Conservation (phyloP, 768 basidiomycete genomes). For the Mrakia gelida region DNA sequence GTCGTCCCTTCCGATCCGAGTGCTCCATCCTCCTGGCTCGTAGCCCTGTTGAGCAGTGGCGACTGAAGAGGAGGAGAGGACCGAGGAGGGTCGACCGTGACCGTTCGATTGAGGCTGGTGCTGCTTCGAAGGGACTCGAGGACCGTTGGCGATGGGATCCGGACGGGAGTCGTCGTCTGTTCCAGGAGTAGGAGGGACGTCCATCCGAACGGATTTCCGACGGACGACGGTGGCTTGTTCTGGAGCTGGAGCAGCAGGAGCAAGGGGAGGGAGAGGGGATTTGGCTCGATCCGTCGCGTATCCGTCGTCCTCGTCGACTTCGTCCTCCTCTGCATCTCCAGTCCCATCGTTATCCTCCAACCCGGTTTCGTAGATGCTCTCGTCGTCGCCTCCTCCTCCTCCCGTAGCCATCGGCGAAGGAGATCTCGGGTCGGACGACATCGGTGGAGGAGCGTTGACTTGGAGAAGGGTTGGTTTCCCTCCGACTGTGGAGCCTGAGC, state of each 20-base stretch:
- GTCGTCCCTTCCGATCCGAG: slow-evolving; percentile 11
- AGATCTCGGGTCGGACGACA: neutral
- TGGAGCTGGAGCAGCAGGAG: neutral
- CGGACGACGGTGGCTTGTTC: slow-evolving; percentile 11
- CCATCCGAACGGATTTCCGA: slow-evolving; percentile 27
- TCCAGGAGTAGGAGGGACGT: slow-evolving; percentile 25
- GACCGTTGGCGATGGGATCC: neutral
- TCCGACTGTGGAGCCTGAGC: neutral
- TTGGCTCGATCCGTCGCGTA: slow-evolving; percentile 10
- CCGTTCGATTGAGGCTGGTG: too few species aligned
- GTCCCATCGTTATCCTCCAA: slow-evolving; percentile 29
- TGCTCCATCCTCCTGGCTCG: slow-evolving; percentile 19
- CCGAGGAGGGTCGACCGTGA: neutral
- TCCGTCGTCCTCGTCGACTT: slow-evolving; percentile 2
- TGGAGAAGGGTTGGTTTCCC: neutral
- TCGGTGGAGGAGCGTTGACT: slow-evolving; percentile 5
- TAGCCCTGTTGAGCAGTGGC: neutral
- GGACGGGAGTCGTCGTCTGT: neutral
- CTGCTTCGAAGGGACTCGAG: neutral
- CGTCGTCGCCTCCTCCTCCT: slow-evolving; percentile 14
- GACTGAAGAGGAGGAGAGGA: neutral
- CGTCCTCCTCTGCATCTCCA: neutral
- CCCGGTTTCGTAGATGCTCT: slow-evolving; percentile 29
- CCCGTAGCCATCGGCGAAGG: neutral
- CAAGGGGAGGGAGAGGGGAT: neutral